These are phyloP conservation scores for Populus trichocarpa DNA, from an alignment of 441 rosid species.

Conservation along the genomic window DNA sequence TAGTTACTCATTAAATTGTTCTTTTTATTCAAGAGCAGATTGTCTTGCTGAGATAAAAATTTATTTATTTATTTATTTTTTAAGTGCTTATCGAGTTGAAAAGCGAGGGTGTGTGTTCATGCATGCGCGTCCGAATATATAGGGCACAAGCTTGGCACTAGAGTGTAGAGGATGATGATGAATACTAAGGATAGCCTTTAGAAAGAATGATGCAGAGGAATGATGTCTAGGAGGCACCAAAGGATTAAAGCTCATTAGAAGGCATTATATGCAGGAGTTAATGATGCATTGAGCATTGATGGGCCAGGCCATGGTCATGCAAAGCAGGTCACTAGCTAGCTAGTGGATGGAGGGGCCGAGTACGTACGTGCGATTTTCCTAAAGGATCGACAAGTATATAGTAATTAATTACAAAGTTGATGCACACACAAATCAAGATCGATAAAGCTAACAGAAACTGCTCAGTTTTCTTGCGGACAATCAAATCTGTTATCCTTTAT, in stretches of 20 bases:
- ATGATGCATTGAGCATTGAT: constrained; percentile 23
- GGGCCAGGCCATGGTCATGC: constrained; percentile 11
- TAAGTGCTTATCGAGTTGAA: neutral
- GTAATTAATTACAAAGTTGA: constrained; percentile 15
- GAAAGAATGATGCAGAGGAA: constrained; percentile 29
- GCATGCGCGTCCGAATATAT: constrained; percentile 10
- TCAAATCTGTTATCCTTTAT: constrained; percentile 17
- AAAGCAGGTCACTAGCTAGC: constrained; percentile 20
- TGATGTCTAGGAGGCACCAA: constrained; percentile 16
- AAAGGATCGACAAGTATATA: neutral
- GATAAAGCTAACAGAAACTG: neutral
- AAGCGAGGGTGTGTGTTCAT: neutral
- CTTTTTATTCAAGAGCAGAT: neutral
- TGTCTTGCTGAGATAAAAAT: neutral
- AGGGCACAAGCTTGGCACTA: constrained; percentile 10
- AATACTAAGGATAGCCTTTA: constrained; percentile 28
- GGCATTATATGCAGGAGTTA: constrained; percentile 22
- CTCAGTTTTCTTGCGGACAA: constrained; percentile 17
- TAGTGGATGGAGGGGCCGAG: constrained; percentile 46
- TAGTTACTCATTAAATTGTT: neutral
- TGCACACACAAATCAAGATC: neutral
- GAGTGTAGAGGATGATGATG: constrained; percentile 16
- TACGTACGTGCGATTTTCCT: constrained; percentile 17
- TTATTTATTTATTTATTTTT: no score
- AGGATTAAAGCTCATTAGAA: constrained; percentile 13